Evolutionary conservation across 768 basidiomycete genomes (phyloP), one percentile per base, ranked within the genome.

Genomic region (Lentinula sp.): DNA sequence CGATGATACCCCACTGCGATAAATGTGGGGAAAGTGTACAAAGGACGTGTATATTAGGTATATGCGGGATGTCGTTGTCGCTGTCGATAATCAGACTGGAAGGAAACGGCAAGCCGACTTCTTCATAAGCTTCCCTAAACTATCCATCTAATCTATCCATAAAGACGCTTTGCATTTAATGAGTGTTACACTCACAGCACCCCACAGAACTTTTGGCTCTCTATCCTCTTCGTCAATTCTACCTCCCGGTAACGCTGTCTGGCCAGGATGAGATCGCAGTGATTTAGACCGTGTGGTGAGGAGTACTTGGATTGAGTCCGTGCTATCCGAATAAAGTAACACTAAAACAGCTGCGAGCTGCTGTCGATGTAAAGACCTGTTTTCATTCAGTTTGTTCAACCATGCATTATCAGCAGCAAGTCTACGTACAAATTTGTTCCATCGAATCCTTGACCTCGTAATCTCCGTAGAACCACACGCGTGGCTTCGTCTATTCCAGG

Each of bases 101-200:
- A 23, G 55, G 55, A n/a, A 84, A 68, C 0, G 90, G 86, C 2
- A 95, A 77, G 1, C 73, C 84, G 18, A 95, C 89, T 76, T 96
- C 94, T 74, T 96, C 94, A 59, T 84, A 71, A 0, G 94, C 94
- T 73, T 96, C 94, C 61, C 94, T 79, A 52, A 81, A 81, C 93
- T 95, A 35, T 7, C 4, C 10, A 18, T 45, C n/a, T n/a, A n/a
- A n/a, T n/a, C n/a, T n/a, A n/a, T n/a, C n/a, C n/a, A n/a, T n/a
- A n/a, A n/a, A n/a, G n/a, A n/a, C n/a, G n/a, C n/a, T n/a, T n/a
- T n/a, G n/a, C n/a, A n/a, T n/a, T n/a, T n/a, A n/a, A 1, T 7
- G 20, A 46, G 42, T 13, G 15, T 43, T 5, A 46, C 18, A 72
- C 90, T 71, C 71, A 95, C 94, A 16, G 94, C 94, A 48, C 94